Conservation (phyloP, 1,139 yeast species). For the Trichomonascaceae sp. region DNA sequence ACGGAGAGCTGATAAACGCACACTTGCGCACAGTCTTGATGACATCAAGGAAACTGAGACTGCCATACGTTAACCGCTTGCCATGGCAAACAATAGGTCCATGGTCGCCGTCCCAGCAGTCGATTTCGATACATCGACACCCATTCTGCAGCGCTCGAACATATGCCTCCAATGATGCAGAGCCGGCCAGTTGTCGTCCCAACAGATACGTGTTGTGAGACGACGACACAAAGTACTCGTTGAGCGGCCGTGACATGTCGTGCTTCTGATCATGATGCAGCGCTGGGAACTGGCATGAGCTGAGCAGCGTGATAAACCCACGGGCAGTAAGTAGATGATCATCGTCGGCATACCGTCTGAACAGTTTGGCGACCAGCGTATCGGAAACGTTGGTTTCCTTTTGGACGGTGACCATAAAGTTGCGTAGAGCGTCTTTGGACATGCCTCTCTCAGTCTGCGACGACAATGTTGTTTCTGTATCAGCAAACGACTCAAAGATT, state of each 20-base stretch:
- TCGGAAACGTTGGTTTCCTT: slow-evolving; percentile 30
- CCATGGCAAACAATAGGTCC: slow-evolving; percentile 93
- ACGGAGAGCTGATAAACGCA: slow-evolving; percentile 74
- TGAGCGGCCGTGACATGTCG: slow-evolving; percentile 40
- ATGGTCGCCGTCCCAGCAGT: slow-evolving; percentile 81
- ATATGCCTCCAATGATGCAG: slow-evolving; percentile 82
- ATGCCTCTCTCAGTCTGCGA: slow-evolving; percentile 13
- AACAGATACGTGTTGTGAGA: slow-evolving; percentile 88
- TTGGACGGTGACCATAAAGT: slow-evolving; percentile 41
- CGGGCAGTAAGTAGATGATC: neutral
- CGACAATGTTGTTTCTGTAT: neutral
- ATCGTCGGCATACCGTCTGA: slow-evolving; percentile 30
- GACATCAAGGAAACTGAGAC: slow-evolving; percentile 59
- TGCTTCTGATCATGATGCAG: neutral
- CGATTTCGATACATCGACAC: slow-evolving; percentile 85
- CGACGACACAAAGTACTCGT: slow-evolving; percentile 78
- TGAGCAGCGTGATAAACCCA: neutral
- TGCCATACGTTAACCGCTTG: slow-evolving; percentile 59
- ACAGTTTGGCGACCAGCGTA: slow-evolving; percentile 28
- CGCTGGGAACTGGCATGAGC: neutral
- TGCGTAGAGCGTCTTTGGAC: slow-evolving; percentile 28
- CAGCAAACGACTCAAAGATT: slow-evolving; percentile 27
- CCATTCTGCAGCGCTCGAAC: slow-evolving; percentile 83
- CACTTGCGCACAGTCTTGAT: slow-evolving; percentile 61
- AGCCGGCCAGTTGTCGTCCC: slow-evolving; percentile 89